A percentile compares a stretch with the other conserved stretches of the same genome.
Conservation (phyloP, 2,329 filamentous ascomycete species). For the Clathrospora elynae region DNA sequence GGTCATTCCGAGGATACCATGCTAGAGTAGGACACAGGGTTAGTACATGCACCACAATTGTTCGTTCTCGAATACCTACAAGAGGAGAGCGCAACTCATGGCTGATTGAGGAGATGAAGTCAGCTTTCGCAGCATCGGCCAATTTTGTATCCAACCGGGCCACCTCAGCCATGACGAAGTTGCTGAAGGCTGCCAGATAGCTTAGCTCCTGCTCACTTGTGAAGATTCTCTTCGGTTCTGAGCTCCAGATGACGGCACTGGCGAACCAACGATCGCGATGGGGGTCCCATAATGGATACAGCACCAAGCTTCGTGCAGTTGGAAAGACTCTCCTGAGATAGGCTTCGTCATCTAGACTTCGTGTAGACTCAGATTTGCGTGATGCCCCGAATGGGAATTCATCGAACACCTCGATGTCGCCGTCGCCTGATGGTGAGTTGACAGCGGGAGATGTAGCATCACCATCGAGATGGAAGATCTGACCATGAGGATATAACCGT, state of each 20-base stretch:
- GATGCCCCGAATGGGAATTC: constrained; percentile 30
- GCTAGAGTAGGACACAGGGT: constrained; percentile 29
- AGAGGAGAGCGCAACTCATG: constrained; percentile 67
- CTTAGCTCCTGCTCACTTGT: constrained; percentile 46
- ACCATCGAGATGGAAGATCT: constrained; percentile 48
- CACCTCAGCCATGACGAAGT: constrained; percentile 49
- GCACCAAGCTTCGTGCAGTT: constrained; percentile 44
- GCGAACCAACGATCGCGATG: constrained; percentile 48
- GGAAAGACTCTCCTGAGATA: constrained; percentile 43
- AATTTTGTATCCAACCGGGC: constrained; percentile 46
- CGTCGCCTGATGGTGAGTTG: constrained; percentile 26
- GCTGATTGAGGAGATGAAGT: constrained; percentile 64
- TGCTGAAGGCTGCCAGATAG: constrained; percentile 48
- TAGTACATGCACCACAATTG: background rate
- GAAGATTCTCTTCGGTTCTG: constrained; percentile 46
- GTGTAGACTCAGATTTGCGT: constrained; percentile 37
- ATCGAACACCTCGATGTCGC: constrained; percentile 25
- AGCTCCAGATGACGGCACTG: constrained; percentile 47
- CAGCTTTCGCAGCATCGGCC: constrained; percentile 57
- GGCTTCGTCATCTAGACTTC: constrained; percentile 43
- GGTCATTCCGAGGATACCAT: constrained; percentile 60
- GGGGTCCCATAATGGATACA: constrained; percentile 50
- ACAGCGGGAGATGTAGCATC: constrained; percentile 22
- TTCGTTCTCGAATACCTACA: background rate
- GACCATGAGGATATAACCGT: constrained; percentile 42